Conservation (phyloP, 805 yeast genomes). For the Ascoidea asiatica region DNA sequence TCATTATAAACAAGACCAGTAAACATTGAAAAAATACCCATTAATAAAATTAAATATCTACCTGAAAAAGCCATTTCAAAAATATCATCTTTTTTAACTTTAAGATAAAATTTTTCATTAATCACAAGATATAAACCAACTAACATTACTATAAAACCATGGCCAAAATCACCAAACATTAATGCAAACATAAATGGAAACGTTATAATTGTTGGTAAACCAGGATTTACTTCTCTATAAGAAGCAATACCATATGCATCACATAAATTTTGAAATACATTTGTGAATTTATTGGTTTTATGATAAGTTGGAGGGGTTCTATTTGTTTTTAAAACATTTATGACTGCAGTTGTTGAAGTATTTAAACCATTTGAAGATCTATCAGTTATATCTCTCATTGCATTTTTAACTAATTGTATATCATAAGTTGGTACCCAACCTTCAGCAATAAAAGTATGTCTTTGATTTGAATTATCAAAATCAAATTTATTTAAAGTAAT, state of each 20-base stretch:
- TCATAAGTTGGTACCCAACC: slow-evolving; percentile 93
- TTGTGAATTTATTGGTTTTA: slow-evolving; percentile 87
- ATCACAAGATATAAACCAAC: slow-evolving; percentile 61
- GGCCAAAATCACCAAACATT: slow-evolving; percentile 98
- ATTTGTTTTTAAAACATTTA: slow-evolving; percentile 53
- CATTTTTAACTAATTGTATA: slow-evolving; percentile 45
- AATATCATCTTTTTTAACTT: slow-evolving; percentile 75
- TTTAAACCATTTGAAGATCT: slow-evolving; percentile 15
- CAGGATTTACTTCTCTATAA: slow-evolving; percentile 93
- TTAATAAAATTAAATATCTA: slow-evolving; percentile 75
- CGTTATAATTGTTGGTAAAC: slow-evolving; percentile 84
- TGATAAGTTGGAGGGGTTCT: slow-evolving; percentile 91
- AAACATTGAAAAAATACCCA: slow-evolving; percentile 93
- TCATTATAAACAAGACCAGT: slow-evolving; percentile 93
- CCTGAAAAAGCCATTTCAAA: slow-evolving; percentile 95
- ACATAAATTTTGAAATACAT: slow-evolving; percentile 83
- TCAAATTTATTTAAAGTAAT: slow-evolving; percentile 67
- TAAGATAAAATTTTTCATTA: slow-evolving; percentile 58
- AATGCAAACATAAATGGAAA: slow-evolving; percentile 98
- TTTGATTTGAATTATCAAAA: slow-evolving; percentile 67
- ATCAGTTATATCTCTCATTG: slow-evolving; percentile 54
- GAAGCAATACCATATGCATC: slow-evolving; percentile 93
- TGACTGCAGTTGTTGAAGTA: slow-evolving; percentile 28
- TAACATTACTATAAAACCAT: slow-evolving; percentile 71
- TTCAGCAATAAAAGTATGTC: slow-evolving; percentile 83